Evolutionary conservation across 257 asterid species (phyloP), one percentile per base, ranked within the genome.

Genomic region (Pogostemon cablin): DNA sequence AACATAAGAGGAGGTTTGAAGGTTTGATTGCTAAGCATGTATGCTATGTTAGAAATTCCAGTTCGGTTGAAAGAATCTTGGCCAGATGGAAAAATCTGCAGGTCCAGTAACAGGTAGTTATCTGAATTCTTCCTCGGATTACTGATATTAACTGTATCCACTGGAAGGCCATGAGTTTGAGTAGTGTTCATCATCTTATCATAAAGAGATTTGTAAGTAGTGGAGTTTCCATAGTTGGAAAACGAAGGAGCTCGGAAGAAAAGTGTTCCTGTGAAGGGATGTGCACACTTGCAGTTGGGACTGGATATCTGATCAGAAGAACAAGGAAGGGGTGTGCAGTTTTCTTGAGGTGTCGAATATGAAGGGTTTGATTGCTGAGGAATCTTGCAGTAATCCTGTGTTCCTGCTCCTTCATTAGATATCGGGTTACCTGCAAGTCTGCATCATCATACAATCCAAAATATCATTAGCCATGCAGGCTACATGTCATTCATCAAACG

Each of bases 161-260:
- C 92, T 0, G 95, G 90, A 35, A 83, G 83, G 71, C 81, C 68
- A 44, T 49, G 50, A 17, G 77, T 40, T 65, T 53, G 52, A 62
- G 84, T 84, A 0, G 88, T n/a, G 4, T 8, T 42, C 83, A 84
- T 81, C 86, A 92, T 15, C 0, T 64, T n/a, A 2, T 63, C 12
- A 39, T 85, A 77, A 66, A 92, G 90, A 4, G 60, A 56, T 12
- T 3, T 71, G 49, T 74, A 93, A 5, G 35, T 12, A 17, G 65
- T 79, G 1, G 56, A 4, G 78, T 90, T 90, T 46, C 76, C 86
- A 65, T 79, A 79, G 88, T 73, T 63, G 75, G 95, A 93, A 76
- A 90, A 90, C 41, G 95, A 88, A 69, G 96, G 95, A 60, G 95
- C 89, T 25, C 96, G 84, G 62, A 93, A 93, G 67, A 65, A 35